Evolutionary conservation across 306 rosid genomes (phyloP), one percentile per base, ranked within the genome.

Genomic region (Vicia faba): DNA sequence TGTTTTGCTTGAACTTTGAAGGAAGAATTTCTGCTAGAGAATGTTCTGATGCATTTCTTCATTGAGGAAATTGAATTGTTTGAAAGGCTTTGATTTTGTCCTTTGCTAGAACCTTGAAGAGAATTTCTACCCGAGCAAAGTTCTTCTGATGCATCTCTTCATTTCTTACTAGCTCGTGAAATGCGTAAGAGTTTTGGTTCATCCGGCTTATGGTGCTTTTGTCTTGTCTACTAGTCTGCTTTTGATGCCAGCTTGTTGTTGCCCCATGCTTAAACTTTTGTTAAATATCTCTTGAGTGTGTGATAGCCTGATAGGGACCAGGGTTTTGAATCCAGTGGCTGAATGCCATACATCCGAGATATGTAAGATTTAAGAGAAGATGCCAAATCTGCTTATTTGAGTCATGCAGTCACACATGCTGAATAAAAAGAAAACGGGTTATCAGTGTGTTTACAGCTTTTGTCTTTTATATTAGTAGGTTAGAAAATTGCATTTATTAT

Each of bases 221-320:
- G 33, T 64, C 49, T 65, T 65, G 38, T 66, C 40, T 65, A 19
- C 50, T 33, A 46, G 14, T 54, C 53, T 68, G 41, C 51, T 68
- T 25, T 67, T 19, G 45, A 26, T 57, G 40, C 4, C 54, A 14
- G 11, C 10, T 13, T 54, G 39, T 56, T 13, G 10, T 26, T 63
- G 33, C 29, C 54, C 48, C 38, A 11, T 58, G 11, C 28, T 49
- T 45, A 20, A n/a, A 36, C 6, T 36, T 36, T 12, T 16, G 46
- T 49, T 7, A 8, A 58, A 35, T 59, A 59, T 26, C 40, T n/a
- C 49, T 29, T 5, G 2, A 31, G 45, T 59, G 35, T 53, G 36
- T 31, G 36, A 6, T 31, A 31, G 9, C 38, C 38, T 7, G 61
- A 54, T 54, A 55, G 61, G 36, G 36, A 26, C 38, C 8, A 55